Evolutionary conservation across 805 yeast genomes (phyloP), one percentile per base, ranked within the genome.

Genomic region (Saccharomycopsis malanga): DNA sequence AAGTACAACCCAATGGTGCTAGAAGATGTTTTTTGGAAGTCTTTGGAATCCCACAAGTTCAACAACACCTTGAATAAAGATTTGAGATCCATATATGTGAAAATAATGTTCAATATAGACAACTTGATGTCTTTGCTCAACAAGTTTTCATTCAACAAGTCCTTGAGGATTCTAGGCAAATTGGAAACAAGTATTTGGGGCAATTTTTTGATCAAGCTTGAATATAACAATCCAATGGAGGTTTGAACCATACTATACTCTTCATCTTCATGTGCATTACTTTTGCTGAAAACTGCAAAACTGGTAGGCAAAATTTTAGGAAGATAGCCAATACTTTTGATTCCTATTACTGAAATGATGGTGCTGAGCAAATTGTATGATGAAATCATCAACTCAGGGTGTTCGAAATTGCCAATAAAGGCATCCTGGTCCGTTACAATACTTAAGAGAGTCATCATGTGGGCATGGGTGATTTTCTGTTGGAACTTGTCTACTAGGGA

Each of bases 281-380:
- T 66, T 6, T 62, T 54, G 24, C 73, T 69, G 66, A 85, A 83
- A 34, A 86, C 72, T 23, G 68, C 66, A 46, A 87, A 70, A 9
- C 85, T 69, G 12, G 87, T 86, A 14, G 88, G 87, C 52, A 93
- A 76, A 59, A 89, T 81, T 62, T 81, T 82, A 27, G 97, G 87
- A 71, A 88, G 85, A 58, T 73, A 76, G 4, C 95, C 89, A 59
- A 93, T 82, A 53, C 82, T 72, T 59, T 87, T 85, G 17, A 94
- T 89, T 45, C 98, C 98, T 39, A 89, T 64, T 21, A 79, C 74
- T 44, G 80, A 77, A 46, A 87, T 75, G 47, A 87, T 67, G 54
- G 80, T 78, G 48, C 86, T 78, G 52, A 87, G 75, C 49, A 83
- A 79, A 55, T 81, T 76, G 49, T 87, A 70, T 0, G 96, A 77